Evolutionary conservation across 805 yeast species (phyloP), one percentile per base, ranked within the genome.

Genomic region (Saturnispora silvae): DNA sequence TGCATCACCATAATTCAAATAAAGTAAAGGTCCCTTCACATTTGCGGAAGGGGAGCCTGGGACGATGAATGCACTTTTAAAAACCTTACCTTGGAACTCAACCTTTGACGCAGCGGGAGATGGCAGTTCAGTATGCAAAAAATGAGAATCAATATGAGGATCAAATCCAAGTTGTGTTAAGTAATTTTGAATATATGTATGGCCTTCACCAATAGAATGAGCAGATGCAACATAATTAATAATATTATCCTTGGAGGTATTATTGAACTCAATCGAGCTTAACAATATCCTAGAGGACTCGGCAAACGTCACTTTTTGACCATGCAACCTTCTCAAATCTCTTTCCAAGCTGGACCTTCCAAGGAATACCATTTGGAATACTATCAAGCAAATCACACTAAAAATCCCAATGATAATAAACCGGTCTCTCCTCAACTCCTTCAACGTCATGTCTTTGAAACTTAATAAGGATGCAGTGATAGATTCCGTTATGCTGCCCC

Each of bases 281-380:
- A 54, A 39, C 45, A 68, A 77, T 15, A 73, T 55, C 24, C 95
- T 64, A 46, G 81, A 76, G 22, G 81, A 67, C 44, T 86, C 96
- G 8, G 75, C 68, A 38, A 67, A 68, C 3, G 94, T 77, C 34
- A 83, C 52, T 37, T 63, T 68, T 25, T 75, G 67, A 23, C 78
- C 76, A 56, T 84, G 83, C 45, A 83, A 55, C 34, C 95, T 61
- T 48, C 89, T 68, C 49, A 81, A 73, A 56, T 87, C 96, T 45
- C 95, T 63, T 34, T 81, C 74, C 15, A 84, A 61, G 2, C 95
- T 82, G 1, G 96, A 83, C 40, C 95, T 58, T 2, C 95, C 96
- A 13, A 85, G 63, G 53, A 86, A 86, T 0, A 79, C 72, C 34
- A 83, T 61, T 28, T 81, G 72, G 51, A 81, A 75, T 2, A 75